Evolutionary conservation across 768 basidiomycete species (phyloP).

Genomic region (Leccinum uliginosum): DNA sequence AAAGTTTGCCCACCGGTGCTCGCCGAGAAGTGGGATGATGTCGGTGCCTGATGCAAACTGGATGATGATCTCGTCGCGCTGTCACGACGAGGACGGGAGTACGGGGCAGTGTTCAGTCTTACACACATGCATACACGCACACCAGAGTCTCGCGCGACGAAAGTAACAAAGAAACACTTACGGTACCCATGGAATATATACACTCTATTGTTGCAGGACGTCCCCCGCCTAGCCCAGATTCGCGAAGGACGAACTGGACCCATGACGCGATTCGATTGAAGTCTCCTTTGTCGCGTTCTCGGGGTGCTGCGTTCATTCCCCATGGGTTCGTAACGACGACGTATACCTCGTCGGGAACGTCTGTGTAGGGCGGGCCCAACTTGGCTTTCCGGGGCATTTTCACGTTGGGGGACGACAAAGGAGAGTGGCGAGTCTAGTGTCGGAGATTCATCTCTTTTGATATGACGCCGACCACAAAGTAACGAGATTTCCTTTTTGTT

Average conservation of each 20-base stretch:
- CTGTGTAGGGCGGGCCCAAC: conserved; percentile 26
- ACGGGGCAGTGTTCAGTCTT: neutral
- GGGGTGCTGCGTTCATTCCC: conserved; percentile 10
- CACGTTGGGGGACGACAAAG: neutral
- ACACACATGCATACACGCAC: neutral
- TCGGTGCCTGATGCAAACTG: conserved; percentile 23
- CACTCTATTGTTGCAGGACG: conserved; percentile 17
- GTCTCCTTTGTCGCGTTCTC: conserved; percentile 11
- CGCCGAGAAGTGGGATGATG: conserved; percentile 26
- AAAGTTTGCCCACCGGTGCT: conserved; percentile 23
- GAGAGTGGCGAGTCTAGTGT: neutral
- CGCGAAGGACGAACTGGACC: conserved; percentile 20
- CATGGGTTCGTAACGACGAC: conserved; percentile 26
- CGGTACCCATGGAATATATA: conserved; percentile 28
- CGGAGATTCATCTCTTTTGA: conserved; percentile 12
- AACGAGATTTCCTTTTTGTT: conserved; percentile 6
- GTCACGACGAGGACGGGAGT: neutral
- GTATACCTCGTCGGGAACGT: conserved; percentile 18
- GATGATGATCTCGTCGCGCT: conserved; percentile 29
- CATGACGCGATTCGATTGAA: conserved; percentile 24
- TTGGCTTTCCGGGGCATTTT: conserved; percentile 22
- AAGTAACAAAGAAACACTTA: conserved; percentile 14
- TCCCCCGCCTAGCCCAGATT: conserved; percentile 14
- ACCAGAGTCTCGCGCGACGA: neutral
- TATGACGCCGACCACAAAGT: conserved; percentile 12